Conservation (phyloP, 805 yeast genomes). For the Yarrowia osloensis region DNA sequence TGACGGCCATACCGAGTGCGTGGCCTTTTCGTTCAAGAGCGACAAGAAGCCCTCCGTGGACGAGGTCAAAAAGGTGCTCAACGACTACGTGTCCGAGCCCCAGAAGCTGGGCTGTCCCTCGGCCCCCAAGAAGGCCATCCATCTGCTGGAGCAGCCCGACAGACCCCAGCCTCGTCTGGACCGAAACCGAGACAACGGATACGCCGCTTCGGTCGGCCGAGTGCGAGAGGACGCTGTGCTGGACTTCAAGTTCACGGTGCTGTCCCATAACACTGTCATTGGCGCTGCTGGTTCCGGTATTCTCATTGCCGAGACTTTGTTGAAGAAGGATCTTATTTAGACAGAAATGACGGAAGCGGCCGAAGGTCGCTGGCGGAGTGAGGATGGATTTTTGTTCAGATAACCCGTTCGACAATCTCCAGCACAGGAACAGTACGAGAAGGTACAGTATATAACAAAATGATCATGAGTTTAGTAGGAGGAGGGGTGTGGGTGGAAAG, state of each 20-base stretch:
- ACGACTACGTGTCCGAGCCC: constrained; percentile 83
- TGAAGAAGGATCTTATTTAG: constrained; percentile 72
- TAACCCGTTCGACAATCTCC: too few species aligned
- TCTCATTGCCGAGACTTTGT: constrained; percentile 86
- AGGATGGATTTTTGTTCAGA: too few species aligned
- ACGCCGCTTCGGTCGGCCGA: constrained; percentile 93
- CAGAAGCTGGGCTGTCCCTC: constrained; percentile 76
- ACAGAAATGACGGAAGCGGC: too few species aligned
- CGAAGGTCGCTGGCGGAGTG: too few species aligned
- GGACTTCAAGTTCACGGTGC: constrained; percentile 94
- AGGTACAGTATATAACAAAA: background rate
- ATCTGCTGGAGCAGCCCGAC: constrained; percentile 84
- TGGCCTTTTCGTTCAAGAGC: constrained; percentile 77
- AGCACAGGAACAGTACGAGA: background rate
- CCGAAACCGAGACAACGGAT: constrained; percentile 92
- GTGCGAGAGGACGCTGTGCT: constrained; percentile 89
- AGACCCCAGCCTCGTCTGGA: constrained; percentile 98
- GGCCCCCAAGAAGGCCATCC: constrained; percentile 91
- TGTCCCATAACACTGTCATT: constrained; percentile 94
- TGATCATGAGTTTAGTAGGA: background rate
- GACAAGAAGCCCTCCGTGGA: constrained; percentile 85
- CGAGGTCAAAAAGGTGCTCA: constrained; percentile 67
- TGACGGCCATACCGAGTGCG: constrained; percentile 97
- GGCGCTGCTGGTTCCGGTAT: constrained; percentile 99
- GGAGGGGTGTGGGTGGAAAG: too few species aligned